Percentiles rank a stretch among this genome's conserved stretches.
Conservation (phyloP, 2,329 filamentous ascomycete genomes). For the Elsinoe arachidis region DNA sequence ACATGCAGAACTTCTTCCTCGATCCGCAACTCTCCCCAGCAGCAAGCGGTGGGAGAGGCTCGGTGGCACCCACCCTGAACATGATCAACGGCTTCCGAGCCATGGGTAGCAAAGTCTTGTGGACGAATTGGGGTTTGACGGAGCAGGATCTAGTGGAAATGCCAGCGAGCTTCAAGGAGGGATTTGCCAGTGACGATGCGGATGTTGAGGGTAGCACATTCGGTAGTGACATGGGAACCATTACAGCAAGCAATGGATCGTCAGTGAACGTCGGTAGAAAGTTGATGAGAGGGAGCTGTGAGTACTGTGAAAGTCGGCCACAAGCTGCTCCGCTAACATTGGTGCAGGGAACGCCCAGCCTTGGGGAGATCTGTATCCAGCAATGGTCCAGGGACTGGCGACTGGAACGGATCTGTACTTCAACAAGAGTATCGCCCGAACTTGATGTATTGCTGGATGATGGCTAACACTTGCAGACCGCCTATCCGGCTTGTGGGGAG, state of each 20-base stretch:
- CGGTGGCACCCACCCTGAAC: constrained; percentile 22
- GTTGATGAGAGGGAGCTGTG: constrained; percentile 22
- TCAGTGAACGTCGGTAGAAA: constrained; percentile 22
- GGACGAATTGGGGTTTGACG: constrained; percentile 27
- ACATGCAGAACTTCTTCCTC: constrained; percentile 28
- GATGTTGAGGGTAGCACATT: constrained; percentile 21
- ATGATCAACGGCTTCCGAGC: constrained; percentile 24
- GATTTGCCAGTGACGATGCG: constrained; percentile 21
- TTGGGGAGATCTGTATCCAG: constrained; percentile 22
- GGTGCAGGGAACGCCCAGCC: constrained; percentile 23
- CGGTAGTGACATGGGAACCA: constrained; percentile 26
- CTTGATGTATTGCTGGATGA: background rate
- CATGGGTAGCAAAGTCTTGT: constrained; percentile 23
- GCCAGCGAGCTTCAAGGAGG: constrained; percentile 23
- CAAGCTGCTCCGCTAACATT: background rate
- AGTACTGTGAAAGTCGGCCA: background rate
- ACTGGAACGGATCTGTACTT: constrained; percentile 25
- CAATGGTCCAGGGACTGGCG: constrained; percentile 22
- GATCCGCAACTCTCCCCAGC: constrained; percentile 22
- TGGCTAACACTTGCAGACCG: constrained; percentile 18
- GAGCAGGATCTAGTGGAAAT: constrained; percentile 25
- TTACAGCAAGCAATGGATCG: constrained; percentile 19
- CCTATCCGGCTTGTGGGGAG: constrained; percentile 25
- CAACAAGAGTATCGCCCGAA: constrained; percentile 21
- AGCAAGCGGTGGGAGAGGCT: constrained; percentile 18